Conservation (phyloP, 2,329 filamentous ascomycete genomes). For the Exophiala oligosperma region DNA sequence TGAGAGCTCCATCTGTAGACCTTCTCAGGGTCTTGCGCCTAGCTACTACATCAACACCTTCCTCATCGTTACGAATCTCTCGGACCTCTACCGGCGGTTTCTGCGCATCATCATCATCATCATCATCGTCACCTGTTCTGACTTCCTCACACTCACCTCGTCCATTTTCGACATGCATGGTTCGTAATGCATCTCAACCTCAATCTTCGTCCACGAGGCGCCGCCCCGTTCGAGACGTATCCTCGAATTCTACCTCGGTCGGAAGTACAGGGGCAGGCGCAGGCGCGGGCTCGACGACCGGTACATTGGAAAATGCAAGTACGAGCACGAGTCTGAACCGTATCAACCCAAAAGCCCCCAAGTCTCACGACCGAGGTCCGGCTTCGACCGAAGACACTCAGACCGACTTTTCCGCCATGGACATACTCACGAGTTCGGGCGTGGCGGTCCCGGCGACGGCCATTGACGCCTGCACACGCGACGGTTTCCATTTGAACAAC, state of each 20-base stretch:
- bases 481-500: constrained; percentile 86
- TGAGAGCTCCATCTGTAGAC: constrained; percentile 39
- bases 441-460: constrained; percentile 76
- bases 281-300: neutral
- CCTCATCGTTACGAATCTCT: neutral
- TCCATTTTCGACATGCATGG: neutral
- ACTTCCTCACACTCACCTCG: no score
- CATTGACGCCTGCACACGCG: constrained; percentile 76
- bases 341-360: constrained; percentile 33
- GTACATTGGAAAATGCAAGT: neutral
- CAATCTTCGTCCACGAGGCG: neutral
- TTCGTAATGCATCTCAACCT: neutral
- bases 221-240: neutral
- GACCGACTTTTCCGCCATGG: constrained; percentile 72
- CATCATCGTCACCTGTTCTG: no score
- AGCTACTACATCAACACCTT: constrained; percentile 28
- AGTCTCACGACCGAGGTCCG: constrained; percentile 60
- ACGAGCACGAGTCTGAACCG: constrained; percentile 6
- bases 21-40: constrained; percentile 44
- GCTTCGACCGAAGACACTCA: constrained; percentile 62
- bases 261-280: no score
- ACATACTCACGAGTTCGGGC: constrained; percentile 75
- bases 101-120: no score
- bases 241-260: no score
- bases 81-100: neutral